phyloP scores from a whole-genome alignment of 768 basidiomycete species.

The Trametes cingulata region DNA sequence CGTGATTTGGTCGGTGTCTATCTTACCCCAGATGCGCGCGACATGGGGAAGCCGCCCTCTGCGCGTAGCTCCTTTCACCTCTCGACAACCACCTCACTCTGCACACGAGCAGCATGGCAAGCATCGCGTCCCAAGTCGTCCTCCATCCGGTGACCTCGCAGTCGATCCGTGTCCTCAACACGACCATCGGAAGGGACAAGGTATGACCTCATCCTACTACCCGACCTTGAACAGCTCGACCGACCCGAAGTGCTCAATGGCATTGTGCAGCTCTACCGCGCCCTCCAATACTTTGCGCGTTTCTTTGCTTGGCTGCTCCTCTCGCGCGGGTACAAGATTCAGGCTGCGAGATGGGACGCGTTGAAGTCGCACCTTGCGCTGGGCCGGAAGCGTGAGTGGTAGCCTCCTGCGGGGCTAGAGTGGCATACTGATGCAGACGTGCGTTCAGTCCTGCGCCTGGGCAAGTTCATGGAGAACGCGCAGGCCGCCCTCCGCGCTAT shows the following conservation, averaged over 20 bases:
- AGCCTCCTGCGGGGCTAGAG: background rate
- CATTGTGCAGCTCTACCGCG: slow-evolving; percentile 71
- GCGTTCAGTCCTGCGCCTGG: slow-evolving; percentile 79
- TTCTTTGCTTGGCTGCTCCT: slow-evolving; percentile 85
- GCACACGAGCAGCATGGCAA: slow-evolving; percentile 32
- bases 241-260: background rate
- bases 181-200: slow-evolving; percentile 92
- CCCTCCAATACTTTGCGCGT: slow-evolving; percentile 87
- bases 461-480: slow-evolving; percentile 91
- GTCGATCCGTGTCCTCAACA: slow-evolving; percentile 71
- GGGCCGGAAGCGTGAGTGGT: slow-evolving; percentile 73
- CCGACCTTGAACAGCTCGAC: background rate
- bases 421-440: background rate
- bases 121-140: slow-evolving; percentile 71
- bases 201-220: slow-evolving; percentile 37
- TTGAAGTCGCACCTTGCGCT: slow-evolving; percentile 84
- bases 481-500: slow-evolving; percentile 83
- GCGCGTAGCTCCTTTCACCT: background rate
- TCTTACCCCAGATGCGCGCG: slow-evolving; percentile 16
- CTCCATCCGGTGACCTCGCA: slow-evolving; percentile 83
- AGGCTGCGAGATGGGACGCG: slow-evolving; percentile 77
- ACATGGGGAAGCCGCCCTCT: slow-evolving; percentile 9
- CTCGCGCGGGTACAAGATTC: slow-evolving; percentile 64
- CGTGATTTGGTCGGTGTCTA: slow-evolving; percentile 27
- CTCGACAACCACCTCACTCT: background rate